A percentile compares a stretch with the other conserved stretches of the same genome.
phyloP scores from a whole-genome alignment of 495 filamentous ascomycete genomes.

The Talaromyces adpressus region DNA sequence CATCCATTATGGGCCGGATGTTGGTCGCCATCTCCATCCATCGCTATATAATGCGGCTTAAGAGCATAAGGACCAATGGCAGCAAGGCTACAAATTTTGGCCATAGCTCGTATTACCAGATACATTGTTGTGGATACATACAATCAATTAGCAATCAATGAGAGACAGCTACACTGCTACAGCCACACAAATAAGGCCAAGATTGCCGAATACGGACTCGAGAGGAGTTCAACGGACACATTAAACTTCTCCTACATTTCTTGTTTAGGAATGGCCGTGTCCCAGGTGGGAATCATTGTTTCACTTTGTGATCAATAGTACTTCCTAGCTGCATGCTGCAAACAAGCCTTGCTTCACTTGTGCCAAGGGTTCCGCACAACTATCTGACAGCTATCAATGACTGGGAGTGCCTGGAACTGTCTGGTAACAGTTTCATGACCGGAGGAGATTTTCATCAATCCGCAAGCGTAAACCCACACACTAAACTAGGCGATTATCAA shows the following conservation, averaged over 20 bases:
- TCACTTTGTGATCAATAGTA: not conserved
- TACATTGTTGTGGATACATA: not conserved
- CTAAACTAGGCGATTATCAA: not conserved
- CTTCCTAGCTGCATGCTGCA: constrained; percentile 1
- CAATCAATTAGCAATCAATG: not conserved
- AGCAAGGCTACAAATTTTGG: not conserved
- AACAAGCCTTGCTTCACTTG: constrained; percentile 2
- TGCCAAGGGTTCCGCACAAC: not conserved
- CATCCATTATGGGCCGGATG: not conserved
- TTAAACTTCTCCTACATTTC: not conserved
- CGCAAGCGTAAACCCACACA: not conserved
- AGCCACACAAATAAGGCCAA: not conserved
- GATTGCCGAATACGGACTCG: not conserved
- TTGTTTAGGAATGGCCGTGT: not conserved
- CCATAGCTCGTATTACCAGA: not conserved
- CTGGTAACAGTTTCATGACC: constrained; percentile 5
- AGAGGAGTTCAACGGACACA: not conserved
- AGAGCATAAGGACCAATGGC: not conserved
- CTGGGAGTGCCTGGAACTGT: not conserved
- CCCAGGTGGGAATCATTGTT: not conserved
- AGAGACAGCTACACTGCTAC: not conserved
- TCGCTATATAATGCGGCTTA: not conserved
- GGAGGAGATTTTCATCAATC: not conserved
- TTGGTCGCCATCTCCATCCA: not conserved
- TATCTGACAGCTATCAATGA: not conserved